These are phyloP conservation scores for Komagataella phaffii DNA, from an alignment of 805 yeast species.

Conservation along the genomic window DNA sequence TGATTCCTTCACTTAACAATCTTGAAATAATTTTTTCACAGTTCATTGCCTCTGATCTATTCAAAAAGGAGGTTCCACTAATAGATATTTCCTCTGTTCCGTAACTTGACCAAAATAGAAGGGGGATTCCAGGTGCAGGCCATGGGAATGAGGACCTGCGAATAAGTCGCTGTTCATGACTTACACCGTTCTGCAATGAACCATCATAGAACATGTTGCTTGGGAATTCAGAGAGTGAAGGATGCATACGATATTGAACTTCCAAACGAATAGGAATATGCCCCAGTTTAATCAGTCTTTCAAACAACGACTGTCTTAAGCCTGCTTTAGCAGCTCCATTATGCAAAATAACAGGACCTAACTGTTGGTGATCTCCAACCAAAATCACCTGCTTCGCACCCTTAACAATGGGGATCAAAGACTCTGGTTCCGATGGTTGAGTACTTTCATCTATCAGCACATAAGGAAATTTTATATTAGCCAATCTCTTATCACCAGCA, in stretches of 20 bases:
- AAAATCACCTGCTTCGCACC: constrained; percentile 83
- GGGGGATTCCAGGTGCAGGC: constrained; percentile 77
- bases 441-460: constrained; percentile 89
- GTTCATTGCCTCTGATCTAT: constrained; percentile 82
- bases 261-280: constrained; percentile 77
- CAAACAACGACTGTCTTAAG: constrained; percentile 74
- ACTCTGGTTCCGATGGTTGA: constrained; percentile 89
- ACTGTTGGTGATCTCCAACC: constrained; percentile 90
- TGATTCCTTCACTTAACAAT: constrained; percentile 53
- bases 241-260: constrained; percentile 94
- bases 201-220: constrained; percentile 92
- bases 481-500: constrained; percentile 67
- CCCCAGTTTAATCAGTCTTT: constrained; percentile 70
- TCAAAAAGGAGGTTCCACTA: constrained; percentile 69
- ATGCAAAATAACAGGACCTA: constrained; percentile 83
- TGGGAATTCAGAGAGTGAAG: constrained; percentile 74
- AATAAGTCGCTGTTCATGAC: constrained; percentile 54
- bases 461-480: constrained; percentile 45
- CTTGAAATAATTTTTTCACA: constrained; percentile 68
- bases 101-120: constrained; percentile 90
- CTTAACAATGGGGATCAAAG: constrained; percentile 75
- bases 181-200: constrained; percentile 81
- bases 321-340: constrained; percentile 80
- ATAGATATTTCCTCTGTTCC: constrained; percentile 78
- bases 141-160: constrained; percentile 63